Base-by-base conservation (phyloP, 306 rosid species). In the Elaeagnus macrophylla region DNA sequence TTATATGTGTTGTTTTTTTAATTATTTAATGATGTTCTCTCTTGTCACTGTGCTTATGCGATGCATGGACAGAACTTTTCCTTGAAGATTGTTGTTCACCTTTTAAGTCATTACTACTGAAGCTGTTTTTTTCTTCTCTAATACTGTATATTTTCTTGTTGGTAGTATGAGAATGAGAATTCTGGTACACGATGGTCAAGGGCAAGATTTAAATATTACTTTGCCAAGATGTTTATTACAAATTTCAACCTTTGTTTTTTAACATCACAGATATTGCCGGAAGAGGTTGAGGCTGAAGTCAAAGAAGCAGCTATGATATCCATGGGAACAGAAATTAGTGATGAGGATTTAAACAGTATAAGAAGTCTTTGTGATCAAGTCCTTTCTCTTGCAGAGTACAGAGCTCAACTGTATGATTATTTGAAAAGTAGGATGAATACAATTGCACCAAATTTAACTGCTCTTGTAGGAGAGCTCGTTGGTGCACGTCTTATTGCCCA, bases 401-500 rank as follows among this genome's bases (percentile, higher is more conserved):
- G 99, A 67, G 93, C 95, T 12, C 89, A 80, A 52, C 87, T 91
- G 7, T 87, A 70, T 56, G 99, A 91, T 67, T 91, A 91, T 75
- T 67, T 91, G 0, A 91, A 86, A 68, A 91, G 72, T 65, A 76
- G 95, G 79, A 91, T 91, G 99, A 84, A 78, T 74, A 80, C 87
- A 59, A 87, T 91, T 63, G 96, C 99, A 7, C 96, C 99, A 32
- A 91, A 91, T 73, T 82, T 91, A 83, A 91, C 99, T 56, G 87
- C 89, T 18, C 68, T 91, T 60, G 95, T 91, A 17, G 95, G 97
- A 39, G 97, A 91, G 75, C 96, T 91, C 12, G 96, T 91, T 18
- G 96, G 99, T 69, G 99, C 99, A 59, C 94, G 99, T 51, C 96
- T 91, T 67, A 91, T 91, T 55, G 89, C 99, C 35, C 96, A 84